A percentile compares a stretch with the other conserved stretches of the same genome.
phyloP scores from a whole-genome alignment of 345 rosid genomes.

The Rhizophora mangle region DNA sequence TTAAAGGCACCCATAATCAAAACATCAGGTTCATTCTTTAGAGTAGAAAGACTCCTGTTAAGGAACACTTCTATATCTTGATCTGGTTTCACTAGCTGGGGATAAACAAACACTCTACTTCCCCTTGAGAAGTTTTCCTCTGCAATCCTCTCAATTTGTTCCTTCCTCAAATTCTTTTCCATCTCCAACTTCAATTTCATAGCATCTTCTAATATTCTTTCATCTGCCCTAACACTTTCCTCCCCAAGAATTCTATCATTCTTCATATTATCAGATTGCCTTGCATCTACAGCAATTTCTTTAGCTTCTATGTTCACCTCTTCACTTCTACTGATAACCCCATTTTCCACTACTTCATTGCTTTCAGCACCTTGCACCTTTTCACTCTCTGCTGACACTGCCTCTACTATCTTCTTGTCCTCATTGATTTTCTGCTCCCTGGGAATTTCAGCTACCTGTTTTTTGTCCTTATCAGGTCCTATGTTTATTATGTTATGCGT shows the following conservation, averaged over 20 bases:
- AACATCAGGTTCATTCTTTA: slow-evolving; percentile 56
- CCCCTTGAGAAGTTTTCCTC: slow-evolving; percentile 45
- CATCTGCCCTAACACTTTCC: slow-evolving; percentile 11
- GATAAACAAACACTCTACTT: slow-evolving; percentile 65
- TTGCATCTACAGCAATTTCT: slow-evolving; percentile 14
- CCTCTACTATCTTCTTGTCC: slow-evolving; percentile 20
- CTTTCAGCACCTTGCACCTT: slow-evolving; percentile 8
- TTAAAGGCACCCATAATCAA: slow-evolving; percentile 89
- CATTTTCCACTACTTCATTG: slow-evolving; percentile 32
- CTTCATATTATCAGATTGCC: slow-evolving; percentile 10
- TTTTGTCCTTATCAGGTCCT: slow-evolving; percentile 31
- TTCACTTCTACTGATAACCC: slow-evolving; percentile 25
- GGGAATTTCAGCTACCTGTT: slow-evolving; percentile 25
- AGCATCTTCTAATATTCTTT: slow-evolving; percentile 31
- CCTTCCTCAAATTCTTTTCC: slow-evolving; percentile 22
- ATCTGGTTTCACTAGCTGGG: slow-evolving; percentile 50
- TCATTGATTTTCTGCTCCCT: slow-evolving; percentile 28
- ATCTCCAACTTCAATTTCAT: slow-evolving; percentile 33
- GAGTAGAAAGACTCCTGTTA: slow-evolving; percentile 55
- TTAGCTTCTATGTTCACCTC: slow-evolving; percentile 15
- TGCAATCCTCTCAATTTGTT: slow-evolving; percentile 60
- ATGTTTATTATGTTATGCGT: slow-evolving; percentile 22
- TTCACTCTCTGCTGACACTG: slow-evolving; percentile 16
- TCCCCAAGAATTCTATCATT: slow-evolving; percentile 12
- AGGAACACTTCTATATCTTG: slow-evolving; percentile 74